Percentiles rank a stretch among this genome's conserved stretches.
Conservation (phyloP, 2,329 filamentous ascomycete genomes). For the Septoria petroselini region DNA sequence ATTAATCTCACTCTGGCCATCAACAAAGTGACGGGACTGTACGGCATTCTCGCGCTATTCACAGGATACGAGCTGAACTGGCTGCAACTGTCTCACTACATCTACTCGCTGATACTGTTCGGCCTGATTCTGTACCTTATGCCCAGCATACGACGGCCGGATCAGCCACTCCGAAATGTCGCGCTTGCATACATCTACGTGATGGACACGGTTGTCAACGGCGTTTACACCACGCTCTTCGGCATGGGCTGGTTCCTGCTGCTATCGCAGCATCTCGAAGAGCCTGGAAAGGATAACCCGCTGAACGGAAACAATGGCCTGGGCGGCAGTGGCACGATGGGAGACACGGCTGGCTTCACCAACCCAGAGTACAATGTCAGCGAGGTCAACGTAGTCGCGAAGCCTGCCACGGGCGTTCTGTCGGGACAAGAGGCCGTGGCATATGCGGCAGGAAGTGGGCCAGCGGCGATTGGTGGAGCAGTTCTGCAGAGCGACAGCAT, state of each 20-base stretch:
- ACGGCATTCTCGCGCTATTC: slow-evolving; percentile 82
- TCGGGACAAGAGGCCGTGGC: slow-evolving; percentile 55
- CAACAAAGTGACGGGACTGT: slow-evolving; percentile 89
- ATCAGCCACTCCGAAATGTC: slow-evolving; percentile 66
- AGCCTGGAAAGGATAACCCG: slow-evolving; percentile 28
- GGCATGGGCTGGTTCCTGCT: slow-evolving; percentile 81
- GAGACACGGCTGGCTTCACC: slow-evolving; percentile 63
- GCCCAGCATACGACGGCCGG: slow-evolving; percentile 66
- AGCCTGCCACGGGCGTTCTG: slow-evolving; percentile 45
- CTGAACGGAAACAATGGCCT: slow-evolving; percentile 44
- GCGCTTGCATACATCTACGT: slow-evolving; percentile 82
- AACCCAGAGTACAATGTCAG: slow-evolving; percentile 58
- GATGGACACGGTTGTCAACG: slow-evolving; percentile 77
- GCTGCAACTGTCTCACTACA: slow-evolving; percentile 84
- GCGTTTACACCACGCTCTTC: slow-evolving; percentile 76
- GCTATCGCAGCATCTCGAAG: slow-evolving; percentile 57
- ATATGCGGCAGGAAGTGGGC: slow-evolving; percentile 42
- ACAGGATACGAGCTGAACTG: slow-evolving; percentile 81
- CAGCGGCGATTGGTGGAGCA: slow-evolving; percentile 55
- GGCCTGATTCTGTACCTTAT: slow-evolving; percentile 66
- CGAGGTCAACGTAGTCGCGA: slow-evolving; percentile 53
- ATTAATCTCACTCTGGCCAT: slow-evolving; percentile 79
- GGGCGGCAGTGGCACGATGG: slow-evolving; percentile 55
- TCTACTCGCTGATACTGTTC: slow-evolving; percentile 76
- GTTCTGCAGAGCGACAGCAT: slow-evolving; percentile 65